phyloP scores from a whole-genome alignment of 2,329 filamentous ascomycete species.

The Lecanicillium sp. region DNA sequence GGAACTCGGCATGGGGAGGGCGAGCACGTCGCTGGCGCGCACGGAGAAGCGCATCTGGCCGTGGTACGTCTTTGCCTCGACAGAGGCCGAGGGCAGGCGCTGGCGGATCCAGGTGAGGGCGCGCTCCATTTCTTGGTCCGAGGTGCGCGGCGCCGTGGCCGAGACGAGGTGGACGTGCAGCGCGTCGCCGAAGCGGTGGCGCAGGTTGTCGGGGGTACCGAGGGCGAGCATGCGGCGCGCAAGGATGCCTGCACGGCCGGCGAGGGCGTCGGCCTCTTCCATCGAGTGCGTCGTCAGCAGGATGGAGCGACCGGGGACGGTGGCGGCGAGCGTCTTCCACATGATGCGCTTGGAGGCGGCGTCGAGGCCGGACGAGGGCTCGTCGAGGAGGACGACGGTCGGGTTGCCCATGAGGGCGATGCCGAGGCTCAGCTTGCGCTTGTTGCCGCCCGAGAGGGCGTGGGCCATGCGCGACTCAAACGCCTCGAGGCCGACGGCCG shows the following conservation, averaged over 20 bases:
- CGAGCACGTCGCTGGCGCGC: slow-evolving; percentile 39
- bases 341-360: slow-evolving; percentile 86
- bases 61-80: slow-evolving; percentile 72
- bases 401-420: slow-evolving; percentile 93
- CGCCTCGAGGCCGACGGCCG: slow-evolving; percentile 66
- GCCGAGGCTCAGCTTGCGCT: slow-evolving; percentile 81
- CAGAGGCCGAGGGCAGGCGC: slow-evolving; percentile 54
- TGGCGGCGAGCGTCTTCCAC: slow-evolving; percentile 75
- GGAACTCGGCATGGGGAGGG: slow-evolving; percentile 1
- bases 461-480: slow-evolving; percentile 70
- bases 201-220: slow-evolving; percentile 65
- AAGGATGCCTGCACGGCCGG: slow-evolving; percentile 77
- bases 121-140: slow-evolving; percentile 55
- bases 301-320: slow-evolving; percentile 70
- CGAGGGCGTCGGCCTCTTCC: slow-evolving; percentile 90
- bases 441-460: slow-evolving; percentile 82
- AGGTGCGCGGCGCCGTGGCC: slow-evolving; percentile 65
- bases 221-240: slow-evolving; percentile 79
- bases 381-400: slow-evolving; percentile 77
- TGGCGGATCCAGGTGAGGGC: slow-evolving; percentile 59
- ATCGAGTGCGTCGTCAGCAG: slow-evolving; percentile 89
- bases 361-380: slow-evolving; percentile 83
- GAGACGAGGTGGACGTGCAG: slow-evolving; percentile 79
- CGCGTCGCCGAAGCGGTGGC: slow-evolving; percentile 67
- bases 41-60: slow-evolving; percentile 84